Evolutionary conservation across 805 yeast genomes (phyloP), one percentile per base, ranked within the genome.

Genomic region (Starmerella lactis-condensi): DNA sequence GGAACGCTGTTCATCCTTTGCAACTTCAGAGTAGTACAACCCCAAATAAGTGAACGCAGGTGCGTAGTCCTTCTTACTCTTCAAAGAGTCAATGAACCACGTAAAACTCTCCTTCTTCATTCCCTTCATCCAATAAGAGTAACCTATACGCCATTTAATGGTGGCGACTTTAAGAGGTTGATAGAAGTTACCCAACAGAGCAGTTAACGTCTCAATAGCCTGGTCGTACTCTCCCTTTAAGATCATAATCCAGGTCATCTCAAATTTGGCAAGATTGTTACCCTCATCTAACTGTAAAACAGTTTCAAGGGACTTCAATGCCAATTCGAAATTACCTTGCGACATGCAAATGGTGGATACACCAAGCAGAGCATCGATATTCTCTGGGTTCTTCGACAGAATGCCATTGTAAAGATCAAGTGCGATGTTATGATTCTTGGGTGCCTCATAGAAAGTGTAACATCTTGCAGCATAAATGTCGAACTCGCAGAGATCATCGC

Each of bases 21-120:
- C 71, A 36, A 64, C 57, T 2, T 65, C 62, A 4, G 64, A 53
- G 45, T 79, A 83, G n/a, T 79, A 59, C 30, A 64, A 51, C 16
- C 98, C 98, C 17, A 89, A 56, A 2, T 81, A 64, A 0, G 94
- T 72, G 48, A 72, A 89, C 1, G 93, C 68, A 2, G 91, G 72
- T 0, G 94, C 83, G 49, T 61, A 68, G 18, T 63, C 67, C 19
- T 71, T 68, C 13, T 67, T 64, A 23, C 65, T 65, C 41, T 75
- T 72, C 30, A 89, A 55, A 1, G 91, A 65, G 18, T 60, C 57
- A 11, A 53, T 47, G 30, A 78, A 62, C 18, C 62, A 53, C 7
- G 64, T 63, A 50, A 69, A 75, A 0, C 91, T 74, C 2, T 46
- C 38, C 25, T 64, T 57, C 1, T 65, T 47, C 3, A 39, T 34